Conservation (phyloP, 768 basidiomycete genomes). For the Pisolithus albus region DNA sequence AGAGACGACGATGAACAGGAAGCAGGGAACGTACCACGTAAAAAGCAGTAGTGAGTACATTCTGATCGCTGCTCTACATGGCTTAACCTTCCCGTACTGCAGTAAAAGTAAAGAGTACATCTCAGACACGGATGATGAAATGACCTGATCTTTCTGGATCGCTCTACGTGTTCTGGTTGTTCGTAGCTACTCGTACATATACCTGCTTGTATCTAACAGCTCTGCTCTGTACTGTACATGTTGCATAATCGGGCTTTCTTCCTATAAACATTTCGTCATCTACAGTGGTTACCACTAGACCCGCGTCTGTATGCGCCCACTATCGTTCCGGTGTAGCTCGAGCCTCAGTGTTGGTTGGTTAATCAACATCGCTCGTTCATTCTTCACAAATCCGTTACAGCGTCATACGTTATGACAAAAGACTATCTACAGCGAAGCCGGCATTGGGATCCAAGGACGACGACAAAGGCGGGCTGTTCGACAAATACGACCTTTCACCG, state of each 20-base stretch:
- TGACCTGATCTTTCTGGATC: conserved; percentile 26
- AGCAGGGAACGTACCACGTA: conserved; percentile 50
- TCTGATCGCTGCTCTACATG: not conserved
- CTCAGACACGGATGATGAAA: conserved; percentile 80
- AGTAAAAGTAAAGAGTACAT: conserved; percentile 89
- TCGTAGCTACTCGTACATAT: not conserved
- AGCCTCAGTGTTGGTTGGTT: too few species aligned
- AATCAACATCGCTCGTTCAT: too few species aligned
- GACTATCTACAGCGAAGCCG: too few species aligned
- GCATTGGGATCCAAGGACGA: too few species aligned
- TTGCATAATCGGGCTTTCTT: not conserved
- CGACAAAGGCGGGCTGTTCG: too few species aligned
- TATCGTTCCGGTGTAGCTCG: too few species aligned
- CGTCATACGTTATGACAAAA: too few species aligned
- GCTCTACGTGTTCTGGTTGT: conserved; percentile 12
- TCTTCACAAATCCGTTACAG: too few species aligned
- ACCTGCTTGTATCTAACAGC: not conserved
- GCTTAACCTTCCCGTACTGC: conserved; percentile 3
- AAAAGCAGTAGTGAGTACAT: conserved; percentile 65
- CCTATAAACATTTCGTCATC: not conserved
- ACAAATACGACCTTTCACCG: too few species aligned
- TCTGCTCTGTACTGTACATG: not conserved
- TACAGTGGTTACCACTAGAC: too few species aligned
- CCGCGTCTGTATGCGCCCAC: too few species aligned
- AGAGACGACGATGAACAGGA: conserved; percentile 78